These are phyloP conservation scores for Amphicarpaea edgeworthii DNA, from an alignment of 306 rosid species.

Conservation along the genomic window DNA sequence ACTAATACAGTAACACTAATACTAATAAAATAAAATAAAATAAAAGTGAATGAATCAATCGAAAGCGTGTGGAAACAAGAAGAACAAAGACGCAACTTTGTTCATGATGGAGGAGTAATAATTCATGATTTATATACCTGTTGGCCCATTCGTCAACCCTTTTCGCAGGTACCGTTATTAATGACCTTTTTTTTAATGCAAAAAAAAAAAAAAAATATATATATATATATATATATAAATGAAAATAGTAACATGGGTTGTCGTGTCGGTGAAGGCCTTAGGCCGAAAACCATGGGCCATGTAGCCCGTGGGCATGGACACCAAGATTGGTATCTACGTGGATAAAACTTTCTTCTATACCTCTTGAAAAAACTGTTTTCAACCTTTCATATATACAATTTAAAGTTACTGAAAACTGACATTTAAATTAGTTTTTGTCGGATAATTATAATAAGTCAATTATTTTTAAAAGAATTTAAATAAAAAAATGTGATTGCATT, in stretches of 20 bases:
- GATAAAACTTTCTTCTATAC: too few species aligned
- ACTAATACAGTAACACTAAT: too few species aligned
- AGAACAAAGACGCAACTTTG: slow-evolving; percentile 36
- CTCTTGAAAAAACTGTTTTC: too few species aligned
- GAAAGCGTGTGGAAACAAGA: slow-evolving; percentile 41
- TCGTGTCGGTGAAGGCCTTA: slow-evolving; percentile 44
- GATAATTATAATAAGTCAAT: too few species aligned
- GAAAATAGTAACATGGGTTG: slow-evolving; percentile 43
- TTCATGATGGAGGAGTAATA: slow-evolving; percentile 35
- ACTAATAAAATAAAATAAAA: not conserved
- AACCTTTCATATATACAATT: too few species aligned
- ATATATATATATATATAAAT: too few species aligned
- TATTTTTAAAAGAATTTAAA: too few species aligned
- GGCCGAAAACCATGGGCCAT: slow-evolving; percentile 36
- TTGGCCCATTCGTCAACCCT: slow-evolving; percentile 46
- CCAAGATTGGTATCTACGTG: slow-evolving; percentile 19
- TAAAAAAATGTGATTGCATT: too few species aligned
- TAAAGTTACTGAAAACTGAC: too few species aligned
- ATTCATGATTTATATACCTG: slow-evolving; percentile 33
- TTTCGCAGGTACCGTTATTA: slow-evolving; percentile 37
- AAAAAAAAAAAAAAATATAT: not conserved
- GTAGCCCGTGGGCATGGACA: not conserved
- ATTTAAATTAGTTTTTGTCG: too few species aligned
- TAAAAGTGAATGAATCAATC: slow-evolving; percentile 27
- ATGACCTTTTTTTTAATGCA: not conserved